These are phyloP conservation scores for Diaporthe sp. DNA, from an alignment of 2,329 filamentous ascomycete species.

Conservation along the genomic window DNA sequence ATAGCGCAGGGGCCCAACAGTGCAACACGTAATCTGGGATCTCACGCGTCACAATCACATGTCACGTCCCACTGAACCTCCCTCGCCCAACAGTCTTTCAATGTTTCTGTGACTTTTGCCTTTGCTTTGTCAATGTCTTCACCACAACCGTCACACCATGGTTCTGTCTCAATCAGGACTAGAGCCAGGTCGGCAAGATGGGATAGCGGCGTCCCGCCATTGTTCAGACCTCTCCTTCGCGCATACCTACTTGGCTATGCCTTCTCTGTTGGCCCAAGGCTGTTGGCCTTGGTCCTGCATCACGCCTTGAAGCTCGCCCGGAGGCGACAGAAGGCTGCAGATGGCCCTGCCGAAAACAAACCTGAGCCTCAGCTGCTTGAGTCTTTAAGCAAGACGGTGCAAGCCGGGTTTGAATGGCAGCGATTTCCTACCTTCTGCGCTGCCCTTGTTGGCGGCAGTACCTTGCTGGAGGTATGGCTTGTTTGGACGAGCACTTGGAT, in stretches of 20 bases:
- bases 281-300: slow-evolving; percentile 67
- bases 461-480: slow-evolving; percentile 67
- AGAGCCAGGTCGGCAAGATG: slow-evolving; percentile 36
- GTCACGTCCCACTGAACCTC: slow-evolving; percentile 24
- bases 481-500: not conserved
- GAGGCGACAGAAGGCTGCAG: slow-evolving; percentile 48
- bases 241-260: slow-evolving; percentile 73
- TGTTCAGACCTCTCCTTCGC: slow-evolving; percentile 67
- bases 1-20: slow-evolving; percentile 16
- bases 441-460: slow-evolving; percentile 69
- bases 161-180: not conserved
- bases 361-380: slow-evolving; percentile 49
- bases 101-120: not conserved
- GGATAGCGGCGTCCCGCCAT: slow-evolving; percentile 57
- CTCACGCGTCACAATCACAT: slow-evolving; percentile 31
- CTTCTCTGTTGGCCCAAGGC: slow-evolving; percentile 68
- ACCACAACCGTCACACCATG: not conserved
- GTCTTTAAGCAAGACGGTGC: slow-evolving; percentile 57
- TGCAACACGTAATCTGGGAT: slow-evolving; percentile 11
- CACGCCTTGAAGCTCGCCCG: slow-evolving; percentile 48
- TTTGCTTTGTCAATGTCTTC: slow-evolving; percentile 15
- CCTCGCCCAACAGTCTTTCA: not conserved
- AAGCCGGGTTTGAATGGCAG: slow-evolving; percentile 64
- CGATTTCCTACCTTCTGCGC: slow-evolving; percentile 75
- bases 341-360: slow-evolving; percentile 47